Evolutionary conservation across 495 filamentous ascomycete species (phyloP).

Genomic region (Parathielavia hyrcaniae): DNA sequence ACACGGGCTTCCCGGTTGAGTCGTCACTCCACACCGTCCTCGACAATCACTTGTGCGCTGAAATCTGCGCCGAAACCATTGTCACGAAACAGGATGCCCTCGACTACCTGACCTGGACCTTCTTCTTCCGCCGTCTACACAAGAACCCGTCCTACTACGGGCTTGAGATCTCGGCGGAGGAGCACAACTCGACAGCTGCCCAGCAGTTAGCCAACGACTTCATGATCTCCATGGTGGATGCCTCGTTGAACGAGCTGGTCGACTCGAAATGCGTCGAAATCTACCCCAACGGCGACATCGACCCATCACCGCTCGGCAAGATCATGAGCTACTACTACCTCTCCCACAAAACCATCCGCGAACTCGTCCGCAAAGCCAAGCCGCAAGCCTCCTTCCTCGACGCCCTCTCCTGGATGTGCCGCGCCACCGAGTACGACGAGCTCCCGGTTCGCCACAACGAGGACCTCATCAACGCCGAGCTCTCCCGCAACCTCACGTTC

Average conservation of each 20-base stretch:
- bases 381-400: constrained; percentile 75
- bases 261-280: constrained; percentile 76
- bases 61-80: constrained; percentile 90
- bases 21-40: constrained; percentile 92
- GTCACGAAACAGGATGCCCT: constrained; percentile 91
- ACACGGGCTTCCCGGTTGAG: constrained; percentile 97
- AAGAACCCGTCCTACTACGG: constrained; percentile 99
- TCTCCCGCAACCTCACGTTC: constrained; percentile 71
- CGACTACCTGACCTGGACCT: constrained; percentile 98
- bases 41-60: constrained; percentile 94
- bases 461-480: constrained; percentile 91
- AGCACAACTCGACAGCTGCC: constrained; percentile 82
- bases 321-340: constrained; percentile 99
- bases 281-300: constrained; percentile 81
- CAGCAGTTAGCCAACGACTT: constrained; percentile 82
- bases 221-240: constrained; percentile 85
- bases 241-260: constrained; percentile 70
- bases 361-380: constrained; percentile 70
- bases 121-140: constrained; percentile 95
- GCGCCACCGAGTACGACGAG: constrained; percentile 93
- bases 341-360: constrained; percentile 88
- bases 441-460: constrained; percentile 98
- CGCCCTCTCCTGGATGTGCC: constrained; percentile 84
- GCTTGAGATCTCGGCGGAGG: constrained; percentile 85
- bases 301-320: constrained; percentile 84